These are phyloP conservation scores for Floccularia luteovirens DNA, from an alignment of 768 basidiomycete species.

Conservation along the genomic window DNA sequence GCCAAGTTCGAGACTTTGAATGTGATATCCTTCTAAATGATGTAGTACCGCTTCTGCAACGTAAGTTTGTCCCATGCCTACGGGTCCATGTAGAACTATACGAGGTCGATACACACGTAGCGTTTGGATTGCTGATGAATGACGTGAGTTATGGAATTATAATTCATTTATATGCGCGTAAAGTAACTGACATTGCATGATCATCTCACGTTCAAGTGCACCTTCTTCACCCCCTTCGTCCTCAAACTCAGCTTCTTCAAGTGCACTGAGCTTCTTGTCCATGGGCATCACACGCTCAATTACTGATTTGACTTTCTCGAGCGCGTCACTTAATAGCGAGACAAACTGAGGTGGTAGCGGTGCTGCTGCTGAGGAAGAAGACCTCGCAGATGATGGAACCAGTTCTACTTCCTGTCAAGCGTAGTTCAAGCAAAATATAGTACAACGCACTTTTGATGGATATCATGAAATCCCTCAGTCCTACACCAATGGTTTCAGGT, in stretches of 20 bases:
- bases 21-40: slow-evolving; percentile 91
- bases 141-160: slow-evolving; percentile 2
- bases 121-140: slow-evolving; percentile 74
- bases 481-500: slow-evolving; percentile 78
- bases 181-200: slow-evolving; percentile 67
- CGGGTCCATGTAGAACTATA: slow-evolving; percentile 69
- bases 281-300: slow-evolving; percentile 74
- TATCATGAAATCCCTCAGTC: slow-evolving; percentile 93
- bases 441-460: slow-evolving; percentile 82
- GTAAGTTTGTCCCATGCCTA: slow-evolving; percentile 89
- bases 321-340: slow-evolving; percentile 60
- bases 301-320: slow-evolving; percentile 66
- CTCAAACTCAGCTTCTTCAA: slow-evolving; percentile 95
- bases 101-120: slow-evolving; percentile 87
- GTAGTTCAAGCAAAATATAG: no score
- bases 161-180: not conserved
- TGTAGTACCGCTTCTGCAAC: slow-evolving; percentile 89
- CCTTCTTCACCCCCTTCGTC: slow-evolving; percentile 67
- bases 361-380: slow-evolving; percentile 78
- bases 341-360: slow-evolving; percentile 81
- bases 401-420: no score
- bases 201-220: slow-evolving; percentile 83
- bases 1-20: slow-evolving; percentile 90
- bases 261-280: slow-evolving; percentile 71
- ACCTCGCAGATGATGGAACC: slow-evolving; percentile 90